Evolutionary conservation across 257 asterid genomes (phyloP).

Genomic region (Jasminum sambac): DNA sequence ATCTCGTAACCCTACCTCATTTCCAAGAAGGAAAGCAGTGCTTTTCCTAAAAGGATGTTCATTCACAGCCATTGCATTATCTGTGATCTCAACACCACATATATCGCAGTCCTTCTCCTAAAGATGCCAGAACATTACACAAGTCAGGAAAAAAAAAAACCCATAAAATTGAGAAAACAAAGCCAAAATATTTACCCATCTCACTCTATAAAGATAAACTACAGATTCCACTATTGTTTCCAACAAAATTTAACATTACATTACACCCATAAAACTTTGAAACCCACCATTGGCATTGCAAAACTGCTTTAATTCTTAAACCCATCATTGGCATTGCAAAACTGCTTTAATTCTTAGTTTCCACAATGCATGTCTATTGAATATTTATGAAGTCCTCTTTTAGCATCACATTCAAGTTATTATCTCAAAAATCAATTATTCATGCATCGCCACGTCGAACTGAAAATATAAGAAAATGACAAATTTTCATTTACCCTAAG

Average conservation of each 20-base stretch:
- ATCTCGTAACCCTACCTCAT: slow-evolving; percentile 59
- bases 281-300: background rate
- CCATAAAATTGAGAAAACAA: slow-evolving; percentile 15
- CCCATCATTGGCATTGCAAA: background rate
- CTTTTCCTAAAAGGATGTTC: slow-evolving; percentile 86
- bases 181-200: background rate
- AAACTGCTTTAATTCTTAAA: background rate
- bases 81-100: slow-evolving; percentile 97
- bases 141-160: background rate
- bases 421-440: background rate
- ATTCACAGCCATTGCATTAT: slow-evolving; percentile 65
- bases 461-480: background rate
- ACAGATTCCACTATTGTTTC: background rate
- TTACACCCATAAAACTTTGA: background rate
- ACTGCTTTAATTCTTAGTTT: background rate
- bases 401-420: background rate
- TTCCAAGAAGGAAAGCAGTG: slow-evolving; percentile 95
- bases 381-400: background rate
- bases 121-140: slow-evolving; percentile 15
- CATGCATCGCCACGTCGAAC: background rate
- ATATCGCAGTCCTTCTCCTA: slow-evolving; percentile 91
- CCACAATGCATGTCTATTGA: background rate
- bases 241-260: slow-evolving; percentile 3
- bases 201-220: background rate
- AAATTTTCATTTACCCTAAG: too few relatives aligned